phyloP scores from a whole-genome alignment of 2,329 filamentous ascomycete genomes.

The Colletotrichum filicis region DNA sequence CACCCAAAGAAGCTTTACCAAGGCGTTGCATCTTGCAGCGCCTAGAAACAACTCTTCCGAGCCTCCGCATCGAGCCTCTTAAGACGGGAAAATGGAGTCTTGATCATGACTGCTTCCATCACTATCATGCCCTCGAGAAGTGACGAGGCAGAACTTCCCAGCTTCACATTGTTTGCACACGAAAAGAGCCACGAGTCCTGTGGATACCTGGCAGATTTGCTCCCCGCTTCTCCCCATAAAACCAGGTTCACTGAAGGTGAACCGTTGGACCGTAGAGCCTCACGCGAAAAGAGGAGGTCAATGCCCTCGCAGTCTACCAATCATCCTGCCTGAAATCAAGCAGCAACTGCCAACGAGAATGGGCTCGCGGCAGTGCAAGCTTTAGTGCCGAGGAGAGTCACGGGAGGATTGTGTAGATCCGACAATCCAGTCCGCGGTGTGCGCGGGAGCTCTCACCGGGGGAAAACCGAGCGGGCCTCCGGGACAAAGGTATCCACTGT shows the following conservation, averaged over 20 bases:
- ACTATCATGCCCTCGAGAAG: not conserved
- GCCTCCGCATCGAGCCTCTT: not conserved
- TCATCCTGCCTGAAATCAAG: not conserved
- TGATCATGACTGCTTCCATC: not conserved
- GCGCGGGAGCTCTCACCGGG: not conserved
- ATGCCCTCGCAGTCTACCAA: not conserved
- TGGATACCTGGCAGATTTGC: not conserved
- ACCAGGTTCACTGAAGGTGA: not conserved
- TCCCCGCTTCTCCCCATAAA: not conserved
- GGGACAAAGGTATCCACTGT: not conserved
- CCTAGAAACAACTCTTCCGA: not conserved
- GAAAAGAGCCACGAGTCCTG: not conserved
- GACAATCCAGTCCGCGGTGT: not conserved
- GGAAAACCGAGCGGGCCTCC: not conserved
- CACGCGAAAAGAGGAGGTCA: not conserved
- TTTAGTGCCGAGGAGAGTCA: not conserved
- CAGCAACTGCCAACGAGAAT: not conserved
- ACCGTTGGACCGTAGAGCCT: not conserved
- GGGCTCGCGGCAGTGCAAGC: not conserved
- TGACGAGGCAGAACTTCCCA: not conserved
- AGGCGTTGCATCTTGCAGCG: not conserved
- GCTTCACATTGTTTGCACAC: not conserved
- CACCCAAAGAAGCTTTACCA: not conserved
- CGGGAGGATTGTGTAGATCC: not conserved
- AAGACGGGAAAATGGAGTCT: no score